Conservation (phyloP, 2,329 filamentous ascomycete genomes). For the Phaeosphaeria sp. region DNA sequence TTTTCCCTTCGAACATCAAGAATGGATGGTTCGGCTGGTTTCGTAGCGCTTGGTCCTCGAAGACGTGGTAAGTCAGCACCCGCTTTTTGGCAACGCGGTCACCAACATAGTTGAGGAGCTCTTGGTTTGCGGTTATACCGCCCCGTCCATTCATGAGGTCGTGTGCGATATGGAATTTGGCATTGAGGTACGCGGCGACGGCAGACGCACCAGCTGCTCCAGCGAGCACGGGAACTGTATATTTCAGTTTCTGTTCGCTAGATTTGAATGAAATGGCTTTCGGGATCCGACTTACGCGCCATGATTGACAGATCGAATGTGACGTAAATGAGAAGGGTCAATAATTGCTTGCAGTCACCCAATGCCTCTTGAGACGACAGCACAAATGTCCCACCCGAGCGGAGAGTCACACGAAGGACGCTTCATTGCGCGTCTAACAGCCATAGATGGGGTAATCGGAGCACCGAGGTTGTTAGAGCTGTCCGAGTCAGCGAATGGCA, state of each 20-base stretch:
- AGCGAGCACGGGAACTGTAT: constrained; percentile 34
- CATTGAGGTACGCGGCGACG: constrained; percentile 45
- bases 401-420: not conserved
- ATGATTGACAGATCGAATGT: constrained; percentile 2
- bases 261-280: not conserved
- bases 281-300: constrained; percentile 13
- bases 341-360: not conserved
- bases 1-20: constrained; percentile 45
- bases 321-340: not conserved
- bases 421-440: not conserved
- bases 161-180: constrained; percentile 41
- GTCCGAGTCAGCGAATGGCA: constrained; percentile 18
- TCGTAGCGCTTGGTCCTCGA: constrained; percentile 48
- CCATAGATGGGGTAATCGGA: not conserved
- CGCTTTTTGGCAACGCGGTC: constrained; percentile 25
- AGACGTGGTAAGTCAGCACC: constrained; percentile 37
- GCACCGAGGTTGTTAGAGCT: constrained; percentile 15
- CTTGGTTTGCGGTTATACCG: constrained; percentile 20
- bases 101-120: constrained; percentile 24
- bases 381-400: not conserved
- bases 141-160: constrained; percentile 30
- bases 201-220: constrained; percentile 36
- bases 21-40: constrained; percentile 39
- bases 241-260: constrained; percentile 1
- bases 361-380: not conserved